A percentile compares a stretch with the other conserved stretches of the same genome.
phyloP scores from a whole-genome alignment of 768 basidiomycete genomes.

The Cystobasidiopsis lactophilus region DNA sequence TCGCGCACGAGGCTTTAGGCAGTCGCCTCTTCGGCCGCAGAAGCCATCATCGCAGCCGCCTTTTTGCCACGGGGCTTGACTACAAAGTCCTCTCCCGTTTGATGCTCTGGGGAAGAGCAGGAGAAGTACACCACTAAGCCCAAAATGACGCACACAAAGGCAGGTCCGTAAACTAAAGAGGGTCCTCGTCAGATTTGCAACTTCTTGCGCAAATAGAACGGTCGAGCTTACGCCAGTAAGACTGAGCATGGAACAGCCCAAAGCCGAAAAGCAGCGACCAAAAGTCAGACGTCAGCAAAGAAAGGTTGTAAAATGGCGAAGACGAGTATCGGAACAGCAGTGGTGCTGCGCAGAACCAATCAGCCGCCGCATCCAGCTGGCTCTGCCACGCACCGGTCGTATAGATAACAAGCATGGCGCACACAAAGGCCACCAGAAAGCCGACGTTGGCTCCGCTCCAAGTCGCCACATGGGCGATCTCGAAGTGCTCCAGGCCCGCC shows the following conservation, averaged over 20 bases:
- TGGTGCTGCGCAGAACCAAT: background rate
- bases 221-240: too few relatives aligned
- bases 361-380: background rate
- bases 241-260: constrained; percentile 10
- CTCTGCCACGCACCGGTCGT: constrained; percentile 15
- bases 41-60: background rate
- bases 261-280: background rate
- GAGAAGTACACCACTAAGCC: constrained; percentile 19
- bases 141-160: constrained; percentile 8
- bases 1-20: too few relatives aligned
- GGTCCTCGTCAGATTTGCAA: too few relatives aligned
- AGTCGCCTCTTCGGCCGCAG: too few relatives aligned
- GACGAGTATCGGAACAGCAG: background rate
- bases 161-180: background rate
- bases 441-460: constrained; percentile 18
- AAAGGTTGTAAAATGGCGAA: constrained; percentile 18
- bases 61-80: constrained; percentile 7
- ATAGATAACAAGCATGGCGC: constrained; percentile 16
- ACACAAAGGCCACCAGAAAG: constrained; percentile 15
- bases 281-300: constrained; percentile 13
- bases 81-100: background rate
- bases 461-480: constrained; percentile 8
- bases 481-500: constrained; percentile 15
- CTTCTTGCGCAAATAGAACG: too few relatives aligned
- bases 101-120: constrained; percentile 9